Base-by-base conservation (phyloP, 2,329 filamentous ascomycete genomes). In the Aspergillus sp. region DNA sequence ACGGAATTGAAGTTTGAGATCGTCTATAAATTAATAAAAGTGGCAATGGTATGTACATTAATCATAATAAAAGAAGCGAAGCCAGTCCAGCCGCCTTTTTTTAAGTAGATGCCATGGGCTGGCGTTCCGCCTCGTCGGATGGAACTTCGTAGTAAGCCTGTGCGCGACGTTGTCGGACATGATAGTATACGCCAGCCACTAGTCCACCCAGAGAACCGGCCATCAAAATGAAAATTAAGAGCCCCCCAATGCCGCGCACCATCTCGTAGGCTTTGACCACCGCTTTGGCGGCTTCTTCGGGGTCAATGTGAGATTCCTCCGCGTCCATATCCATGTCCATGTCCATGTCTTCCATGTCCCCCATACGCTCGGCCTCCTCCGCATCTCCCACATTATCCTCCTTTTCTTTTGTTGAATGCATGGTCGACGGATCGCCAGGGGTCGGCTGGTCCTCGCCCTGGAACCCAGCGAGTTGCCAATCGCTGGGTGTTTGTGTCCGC, bases 401-500 rank as follows among this genome's bases (percentile, higher is more conserved):
- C 2, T 62, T 56, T 9, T 61, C 60, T 37, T 68, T 59, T 40
- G 43, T 40, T 5, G 41, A 61, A 43, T 58, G 60, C n/a, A 65
- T 49, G 19, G 67, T 55, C 0, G 67, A 61, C 2, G 70, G 71
- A 50, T 73, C 66, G 45, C 70, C 66, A 1, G 70, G 66, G 5
- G 56, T 59, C 14, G 70, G 71, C 25, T 53, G 53, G 1, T 31
- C 35, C 9, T 58, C 57, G n/a, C 66, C 65, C 7, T 59, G 59
- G 58, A 71, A 73, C 6, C 71, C 71, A 7, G 64, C 69, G n/a
- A 67, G 62, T 17, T 63, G 59, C 71, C 71, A 73, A 55, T 73
- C 66, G 17, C 45, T 49, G 1, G 70, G 71, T 3, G 63, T 64
- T 7, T 58, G 51, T 27, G 64, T 72, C 31, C 67, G 68, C 15